Conservation (phyloP, 768 basidiomycete genomes). For the Coprinopsis cinerea region DNA sequence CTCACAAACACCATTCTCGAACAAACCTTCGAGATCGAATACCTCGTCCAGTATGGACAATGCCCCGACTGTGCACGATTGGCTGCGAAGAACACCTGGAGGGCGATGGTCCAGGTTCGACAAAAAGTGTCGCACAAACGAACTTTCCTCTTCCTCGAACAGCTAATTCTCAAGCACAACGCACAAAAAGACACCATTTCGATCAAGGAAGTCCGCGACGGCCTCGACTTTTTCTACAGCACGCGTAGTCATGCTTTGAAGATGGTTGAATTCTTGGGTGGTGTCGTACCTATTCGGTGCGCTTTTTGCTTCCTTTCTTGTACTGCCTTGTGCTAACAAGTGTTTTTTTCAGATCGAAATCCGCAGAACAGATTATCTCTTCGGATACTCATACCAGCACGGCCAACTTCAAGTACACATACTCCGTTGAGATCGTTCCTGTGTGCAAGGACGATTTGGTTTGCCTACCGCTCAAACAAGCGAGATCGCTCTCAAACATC, state of each 20-base stretch:
- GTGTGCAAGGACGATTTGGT: constrained; percentile 98
- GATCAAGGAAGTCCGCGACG: constrained; percentile 89
- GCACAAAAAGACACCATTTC: constrained; percentile 96
- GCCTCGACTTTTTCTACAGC: constrained; percentile 95
- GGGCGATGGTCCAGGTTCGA: constrained; percentile 95
- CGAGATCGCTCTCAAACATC: constrained; percentile 82
- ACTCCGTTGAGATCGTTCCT: constrained; percentile 94
- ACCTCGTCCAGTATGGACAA: constrained; percentile 90
- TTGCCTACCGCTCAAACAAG: constrained; percentile 78
- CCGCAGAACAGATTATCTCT: constrained; percentile 92
- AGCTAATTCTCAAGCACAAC: constrained; percentile 92
- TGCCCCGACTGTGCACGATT: constrained; percentile 91
- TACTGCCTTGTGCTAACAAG: neutral
- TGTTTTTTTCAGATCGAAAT: constrained; percentile 59
- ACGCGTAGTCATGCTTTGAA: constrained; percentile 88
- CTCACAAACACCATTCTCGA: constrained; percentile 93
- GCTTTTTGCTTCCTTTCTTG: constrained; percentile 21
- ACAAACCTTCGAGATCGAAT: constrained; percentile 96
- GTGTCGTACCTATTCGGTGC: constrained; percentile 85
- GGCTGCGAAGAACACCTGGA: constrained; percentile 99
- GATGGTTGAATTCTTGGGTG: constrained; percentile 89
- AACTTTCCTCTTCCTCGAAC: constrained; percentile 96
- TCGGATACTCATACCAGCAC: constrained; percentile 88
- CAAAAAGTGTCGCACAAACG: constrained; percentile 98
- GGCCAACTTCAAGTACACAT: constrained; percentile 95